Evolutionary conservation across 2,329 filamentous ascomycete species (phyloP), one percentile per base, ranked within the genome.

Genomic region (Aaosphaeria arxii): DNA sequence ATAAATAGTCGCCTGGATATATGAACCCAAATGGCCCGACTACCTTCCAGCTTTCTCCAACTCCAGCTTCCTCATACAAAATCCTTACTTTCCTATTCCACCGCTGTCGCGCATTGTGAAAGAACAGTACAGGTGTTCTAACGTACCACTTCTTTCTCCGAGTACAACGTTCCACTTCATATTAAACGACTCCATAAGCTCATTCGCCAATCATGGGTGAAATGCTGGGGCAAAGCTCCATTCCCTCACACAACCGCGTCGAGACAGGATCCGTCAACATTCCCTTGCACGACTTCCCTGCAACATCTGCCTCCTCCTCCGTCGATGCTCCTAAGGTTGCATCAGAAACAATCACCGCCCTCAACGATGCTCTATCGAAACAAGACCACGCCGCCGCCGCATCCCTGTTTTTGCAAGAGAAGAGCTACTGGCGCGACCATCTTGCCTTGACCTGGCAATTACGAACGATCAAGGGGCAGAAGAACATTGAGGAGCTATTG

Each of bases 361-460:
- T 82, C 55, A 81, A 80, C 55, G 49, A 64, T 6, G 61, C 63
- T 1, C 50, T 83, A 1, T 47, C 55, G 4, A 59, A 54, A 7
- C 59, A 68, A 3, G 67, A 79, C 44, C 58, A 70, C 39, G 36
- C 51, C 11, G 46, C 49, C 4, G 40, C 63, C 6, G 44, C 60
- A 1, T 51, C 64, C 4, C 70, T 83, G 0, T 83, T 83, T 54
- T 55, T 77, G 3, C 66, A 76, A 7, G 71, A 77, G 38, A 72
- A 77, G 35, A 71, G 76, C 24, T 83, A 78, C 59, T 85, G 80
- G 80, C 72, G 81, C 35, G 82, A 85, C 56, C 77, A 84, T 46
- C 72, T 85, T 4, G 76, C 71, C 5, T 58, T 84, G 7, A 76
- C 78, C 0, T 83, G 80, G 76, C 74, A 80, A 32, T 72, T 82